Evolutionary conservation across 306 rosid genomes (phyloP).

Genomic region (Sicyos baderoa): DNA sequence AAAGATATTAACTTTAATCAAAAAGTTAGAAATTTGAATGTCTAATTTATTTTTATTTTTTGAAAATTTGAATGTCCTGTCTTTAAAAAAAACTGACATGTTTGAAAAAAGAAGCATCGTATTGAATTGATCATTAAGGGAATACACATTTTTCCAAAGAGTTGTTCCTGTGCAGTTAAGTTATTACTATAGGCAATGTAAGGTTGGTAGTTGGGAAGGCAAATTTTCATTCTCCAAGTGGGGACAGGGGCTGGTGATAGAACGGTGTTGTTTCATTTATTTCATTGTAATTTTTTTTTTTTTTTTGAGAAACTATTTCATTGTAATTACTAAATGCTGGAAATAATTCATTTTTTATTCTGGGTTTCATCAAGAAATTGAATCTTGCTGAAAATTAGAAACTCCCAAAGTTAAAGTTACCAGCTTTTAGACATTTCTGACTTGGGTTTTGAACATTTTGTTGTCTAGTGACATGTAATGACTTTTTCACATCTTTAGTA

Average conservation of each 20-base stretch:
- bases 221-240: slow-evolving; percentile 2
- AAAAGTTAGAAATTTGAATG: background rate
- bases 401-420: background rate
- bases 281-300: background rate
- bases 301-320: too few species aligned
- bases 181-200: slow-evolving; percentile 3
- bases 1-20: background rate
- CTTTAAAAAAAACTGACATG: background rate
- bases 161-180: background rate
- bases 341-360: background rate
- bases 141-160: background rate
- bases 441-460: background rate
- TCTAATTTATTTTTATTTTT: too few species aligned
- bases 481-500: background rate
- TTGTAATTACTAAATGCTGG: background rate
- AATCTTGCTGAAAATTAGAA: background rate
- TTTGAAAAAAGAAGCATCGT: background rate
- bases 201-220: slow-evolving; percentile 11
- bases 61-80: background rate
- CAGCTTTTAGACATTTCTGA: background rate
- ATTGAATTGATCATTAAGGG: slow-evolving; percentile 16
- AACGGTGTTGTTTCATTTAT: background rate
- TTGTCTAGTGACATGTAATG: background rate
- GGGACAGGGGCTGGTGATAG: background rate
- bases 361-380: background rate